A percentile compares a stretch with the other conserved stretches of the same genome.
phyloP scores from a whole-genome alignment of 1,284 basidiomycete species.

The Waitea zeae region DNA sequence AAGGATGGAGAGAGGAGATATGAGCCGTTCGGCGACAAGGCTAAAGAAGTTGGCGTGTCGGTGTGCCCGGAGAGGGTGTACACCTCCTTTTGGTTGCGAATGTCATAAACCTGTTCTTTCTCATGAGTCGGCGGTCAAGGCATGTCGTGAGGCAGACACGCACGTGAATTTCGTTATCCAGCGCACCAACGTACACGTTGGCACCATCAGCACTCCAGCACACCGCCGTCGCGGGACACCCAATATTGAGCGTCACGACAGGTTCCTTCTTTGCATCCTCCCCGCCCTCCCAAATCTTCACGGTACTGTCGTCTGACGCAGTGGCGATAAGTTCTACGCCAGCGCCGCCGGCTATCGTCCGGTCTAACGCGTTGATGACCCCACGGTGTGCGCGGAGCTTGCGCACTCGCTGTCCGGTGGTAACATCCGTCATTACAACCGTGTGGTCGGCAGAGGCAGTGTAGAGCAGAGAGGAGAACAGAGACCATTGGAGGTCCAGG shows the following conservation, averaged over 20 bases:
- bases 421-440: constrained; percentile 55
- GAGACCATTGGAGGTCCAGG: constrained; percentile 68
- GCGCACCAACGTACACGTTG: constrained; percentile 71
- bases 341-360: constrained; percentile 64
- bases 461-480: constrained; percentile 53
- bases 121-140: constrained; percentile 1
- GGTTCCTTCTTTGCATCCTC: constrained; percentile 61
- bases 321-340: constrained; percentile 73
- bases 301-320: constrained; percentile 78
- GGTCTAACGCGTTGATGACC: constrained; percentile 77
- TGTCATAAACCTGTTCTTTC: constrained; percentile 55
- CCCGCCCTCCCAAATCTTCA: constrained; percentile 76
- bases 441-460: constrained; percentile 77
- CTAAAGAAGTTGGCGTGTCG: constrained; percentile 80
- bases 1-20: constrained; percentile 79
- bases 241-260: constrained; percentile 67
- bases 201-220: constrained; percentile 84
- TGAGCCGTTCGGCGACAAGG: constrained; percentile 74
- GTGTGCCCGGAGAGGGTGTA: constrained; percentile 67
- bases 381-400: constrained; percentile 74
- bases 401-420: constrained; percentile 58
- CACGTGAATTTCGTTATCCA: constrained; percentile 91
- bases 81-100: constrained; percentile 66
- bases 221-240: constrained; percentile 81
- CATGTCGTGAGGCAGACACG: constrained; percentile 16